phyloP scores from a whole-genome alignment of 176 grass and related monocot species.

The Oryza brachyantha region DNA sequence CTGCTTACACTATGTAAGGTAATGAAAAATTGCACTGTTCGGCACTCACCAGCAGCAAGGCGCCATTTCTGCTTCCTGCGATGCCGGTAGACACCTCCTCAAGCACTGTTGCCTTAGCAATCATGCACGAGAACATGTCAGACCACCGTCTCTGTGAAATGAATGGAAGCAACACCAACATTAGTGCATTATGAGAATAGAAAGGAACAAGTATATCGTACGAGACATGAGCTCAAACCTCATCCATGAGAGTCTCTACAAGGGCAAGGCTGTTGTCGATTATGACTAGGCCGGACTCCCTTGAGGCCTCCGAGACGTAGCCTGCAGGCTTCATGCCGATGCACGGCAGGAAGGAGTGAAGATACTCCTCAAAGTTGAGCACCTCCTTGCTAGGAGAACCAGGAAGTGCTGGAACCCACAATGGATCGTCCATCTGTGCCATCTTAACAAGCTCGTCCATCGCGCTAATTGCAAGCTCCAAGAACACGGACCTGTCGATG shows the following conservation, averaged over 20 bases:
- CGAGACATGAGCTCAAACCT: conserved; percentile 31
- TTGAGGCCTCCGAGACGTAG: conserved; percentile 75
- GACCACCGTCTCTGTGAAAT: conserved; percentile 67
- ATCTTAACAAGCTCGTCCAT: conserved; percentile 95
- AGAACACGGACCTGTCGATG: conserved; percentile 60
- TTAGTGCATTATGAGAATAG: neutral
- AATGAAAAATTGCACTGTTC: conserved; percentile 10
- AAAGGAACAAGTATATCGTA: neutral
- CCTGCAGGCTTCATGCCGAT: conserved; percentile 58
- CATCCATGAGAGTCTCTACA: conserved; percentile 85
- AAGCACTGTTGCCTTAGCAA: conserved; percentile 63
- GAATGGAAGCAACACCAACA: neutral
- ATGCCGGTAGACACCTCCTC: conserved; percentile 80
- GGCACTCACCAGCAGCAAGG: conserved; percentile 72
- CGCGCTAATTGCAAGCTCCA: conserved; percentile 72
- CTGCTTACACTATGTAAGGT: neutral
- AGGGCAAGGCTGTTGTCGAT: conserved; percentile 67
- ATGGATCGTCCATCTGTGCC: conserved; percentile 70
- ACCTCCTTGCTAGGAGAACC: conserved; percentile 36
- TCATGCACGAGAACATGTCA: conserved; percentile 94
- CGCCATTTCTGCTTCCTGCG: conserved; percentile 80
- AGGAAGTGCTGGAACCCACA: conserved; percentile 63
- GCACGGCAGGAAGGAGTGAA: conserved; percentile 45
- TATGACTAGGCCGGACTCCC: conserved; percentile 65
- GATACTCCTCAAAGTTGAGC: conserved; percentile 83